These are phyloP conservation scores for Albatrellus ellisii DNA, from an alignment of 768 basidiomycete genomes.

Conservation along the genomic window DNA sequence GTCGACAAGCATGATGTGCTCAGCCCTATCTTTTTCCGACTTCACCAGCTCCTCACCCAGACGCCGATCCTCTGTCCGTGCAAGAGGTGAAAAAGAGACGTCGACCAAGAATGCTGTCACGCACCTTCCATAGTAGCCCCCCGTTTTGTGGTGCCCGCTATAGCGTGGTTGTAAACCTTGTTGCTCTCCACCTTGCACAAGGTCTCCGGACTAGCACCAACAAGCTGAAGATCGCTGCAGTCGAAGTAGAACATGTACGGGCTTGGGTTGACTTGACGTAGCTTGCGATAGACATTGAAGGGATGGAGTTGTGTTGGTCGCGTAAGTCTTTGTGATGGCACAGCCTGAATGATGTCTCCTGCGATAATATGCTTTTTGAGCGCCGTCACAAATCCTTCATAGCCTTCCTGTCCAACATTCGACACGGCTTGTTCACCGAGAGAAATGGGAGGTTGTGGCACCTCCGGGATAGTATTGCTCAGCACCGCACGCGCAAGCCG, in stretches of 20 bases:
- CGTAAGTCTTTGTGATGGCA: constrained; percentile 85
- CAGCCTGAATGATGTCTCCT: constrained; percentile 98
- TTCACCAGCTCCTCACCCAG: constrained; percentile 61
- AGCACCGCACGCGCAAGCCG: constrained; percentile 64
- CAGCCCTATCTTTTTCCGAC: constrained; percentile 92
- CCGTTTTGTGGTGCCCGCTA: constrained; percentile 87
- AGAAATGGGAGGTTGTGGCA: constrained; percentile 48
- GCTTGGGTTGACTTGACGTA: constrained; percentile 91
- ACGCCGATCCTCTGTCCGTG: constrained; percentile 67
- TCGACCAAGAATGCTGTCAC: constrained; percentile 15
- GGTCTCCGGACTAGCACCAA: constrained; percentile 98
- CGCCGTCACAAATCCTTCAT: constrained; percentile 80
- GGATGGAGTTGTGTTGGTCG: constrained; percentile 84
- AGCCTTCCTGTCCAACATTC: constrained; percentile 89
- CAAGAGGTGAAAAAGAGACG: constrained; percentile 4
- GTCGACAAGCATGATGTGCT: constrained; percentile 99
- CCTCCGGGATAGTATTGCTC: constrained; percentile 40
- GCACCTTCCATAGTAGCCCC: constrained; percentile 79
- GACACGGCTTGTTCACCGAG: constrained; percentile 62
- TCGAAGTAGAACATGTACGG: constrained; percentile 99
- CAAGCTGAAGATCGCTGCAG: constrained; percentile 84
- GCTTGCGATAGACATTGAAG: constrained; percentile 91
- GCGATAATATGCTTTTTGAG: constrained; percentile 91
- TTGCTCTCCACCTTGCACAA: constrained; percentile 90
- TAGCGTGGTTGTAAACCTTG: constrained; percentile 94